These are phyloP conservation scores for Fusarium tupiense DNA, from an alignment of 2,329 filamentous ascomycete species.

Conservation along the genomic window DNA sequence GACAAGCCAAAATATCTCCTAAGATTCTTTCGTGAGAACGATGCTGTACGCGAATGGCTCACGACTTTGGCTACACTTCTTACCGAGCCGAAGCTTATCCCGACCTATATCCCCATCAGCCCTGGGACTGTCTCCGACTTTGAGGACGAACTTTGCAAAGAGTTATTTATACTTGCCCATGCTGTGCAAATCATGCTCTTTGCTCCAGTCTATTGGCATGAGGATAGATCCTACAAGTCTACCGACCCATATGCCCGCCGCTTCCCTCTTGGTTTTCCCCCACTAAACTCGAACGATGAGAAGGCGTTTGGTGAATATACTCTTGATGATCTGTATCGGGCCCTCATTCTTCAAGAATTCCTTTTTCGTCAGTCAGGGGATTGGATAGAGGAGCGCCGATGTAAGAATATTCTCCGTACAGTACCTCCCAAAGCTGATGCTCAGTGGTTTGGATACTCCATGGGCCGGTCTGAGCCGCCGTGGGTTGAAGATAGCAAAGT, in stretches of 20 bases:
- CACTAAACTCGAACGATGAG: fast-evolving
- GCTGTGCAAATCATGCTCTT: neutral
- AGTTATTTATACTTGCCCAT: neutral
- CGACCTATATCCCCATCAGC: too few relatives aligned
- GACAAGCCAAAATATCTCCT: neutral
- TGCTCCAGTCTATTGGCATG: neutral
- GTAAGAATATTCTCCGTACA: fast-evolving
- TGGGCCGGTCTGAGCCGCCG: too few relatives aligned
- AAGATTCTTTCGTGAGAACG: fast-evolving
- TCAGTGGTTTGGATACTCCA: neutral
- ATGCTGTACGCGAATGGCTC: fast-evolving
- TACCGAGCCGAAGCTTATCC: neutral
- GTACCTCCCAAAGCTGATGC: fast-evolving
- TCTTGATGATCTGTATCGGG: neutral
- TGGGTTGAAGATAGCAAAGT: fast-evolving
- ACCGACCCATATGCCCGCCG: fast-evolving
- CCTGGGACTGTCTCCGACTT: neutral
- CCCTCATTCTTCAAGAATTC: neutral
- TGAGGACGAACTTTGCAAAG: neutral
- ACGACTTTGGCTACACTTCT: fast-evolving
- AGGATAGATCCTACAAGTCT: fast-evolving
- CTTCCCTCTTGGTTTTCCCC: fast-evolving
- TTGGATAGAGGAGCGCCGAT: neutral
- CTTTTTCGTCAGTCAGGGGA: neutral
- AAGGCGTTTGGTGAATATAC: fast-evolving